Evolutionary conservation across 306 rosid genomes (phyloP).

Genomic region (Cercis canadensis): DNA sequence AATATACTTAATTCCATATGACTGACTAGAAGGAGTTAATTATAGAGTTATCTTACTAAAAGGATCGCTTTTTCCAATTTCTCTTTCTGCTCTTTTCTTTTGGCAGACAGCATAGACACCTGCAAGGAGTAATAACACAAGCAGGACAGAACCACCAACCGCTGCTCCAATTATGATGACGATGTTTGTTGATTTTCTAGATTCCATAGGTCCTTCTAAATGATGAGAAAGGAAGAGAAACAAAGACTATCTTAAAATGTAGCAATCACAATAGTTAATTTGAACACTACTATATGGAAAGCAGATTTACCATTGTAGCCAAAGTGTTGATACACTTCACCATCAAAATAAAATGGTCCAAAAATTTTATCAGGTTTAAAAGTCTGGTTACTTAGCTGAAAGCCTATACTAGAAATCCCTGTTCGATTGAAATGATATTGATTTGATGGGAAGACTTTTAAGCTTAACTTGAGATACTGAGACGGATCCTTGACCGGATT

Average conservation of each 20-base stretch:
- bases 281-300: constrained; percentile 2
- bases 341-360: constrained; percentile 58
- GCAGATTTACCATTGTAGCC: constrained; percentile 43
- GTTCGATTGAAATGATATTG: constrained; percentile 52
- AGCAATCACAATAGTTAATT: constrained; percentile 7
- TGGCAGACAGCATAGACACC: constrained; percentile 59
- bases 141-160: constrained; percentile 52
- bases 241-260: background rate
- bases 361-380: constrained; percentile 45
- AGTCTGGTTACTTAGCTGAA: constrained; percentile 59
- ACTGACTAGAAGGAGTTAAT: background rate
- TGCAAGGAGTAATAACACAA: constrained; percentile 47
- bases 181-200: constrained; percentile 31
- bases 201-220: constrained; percentile 6
- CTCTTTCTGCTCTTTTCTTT: constrained; percentile 52
- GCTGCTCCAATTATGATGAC: constrained; percentile 52
- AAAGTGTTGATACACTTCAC: constrained; percentile 20
- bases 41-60: constrained; percentile 26
- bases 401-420: constrained; percentile 46
- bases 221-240: background rate
- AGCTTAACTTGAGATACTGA: constrained; percentile 46
- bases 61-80: constrained; percentile 47
- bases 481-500: constrained; percentile 27
- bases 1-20: background rate
- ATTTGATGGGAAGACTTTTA: constrained; percentile 59